Base-by-base conservation (phyloP, 306 rosid species). In the Pterocarpus macrocarpus region DNA sequence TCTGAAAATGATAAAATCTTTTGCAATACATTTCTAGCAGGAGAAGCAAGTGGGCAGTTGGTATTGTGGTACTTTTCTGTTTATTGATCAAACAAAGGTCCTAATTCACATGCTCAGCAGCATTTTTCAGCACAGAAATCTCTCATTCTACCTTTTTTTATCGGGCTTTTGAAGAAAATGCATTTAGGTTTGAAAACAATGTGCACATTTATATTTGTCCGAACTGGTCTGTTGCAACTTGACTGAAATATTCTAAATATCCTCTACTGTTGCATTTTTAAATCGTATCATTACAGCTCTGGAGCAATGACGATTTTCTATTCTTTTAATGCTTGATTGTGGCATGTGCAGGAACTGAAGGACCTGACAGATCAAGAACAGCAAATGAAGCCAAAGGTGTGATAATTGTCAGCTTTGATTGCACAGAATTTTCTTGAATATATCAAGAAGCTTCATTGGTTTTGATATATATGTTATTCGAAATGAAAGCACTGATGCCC, bases 371-470 rank as follows among this genome's bases (percentile, higher is more conserved):
- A 94, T 66, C 83, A 85, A n/a, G 99, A 96, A 83, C 97, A 88
- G 45, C 87, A 89, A 85, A 87, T 94, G 92, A 94, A 94, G 76
- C 97, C 98, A 10, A 96, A 92, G 99, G 99, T 93, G 36, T 73
- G 87, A 53, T 81, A 62, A n/a, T 64, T 86, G 74, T 50, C 36
- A 50, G 74, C 65, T 71, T 58, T 66, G 43, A 62, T 75, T 32
- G 81, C 32, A 50, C 14, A 30, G 39, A 44, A 11, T 45, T 56
- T 57, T 76, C 30, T 58, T 49, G 69, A 59, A 22, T 78, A 71
- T 78, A 9, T 70, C 70, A 57, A 45, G 41, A 30, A 38, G 58
- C 52, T 56, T 71, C 14, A 44, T 55, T 28, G 36, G 35, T 72
- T 16, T 43, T 64, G 36, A 15, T 12, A 22, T 41, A 45, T 16